Percentiles rank a stretch among this genome's conserved stretches.
These are phyloP conservation scores for Euphorbia peplus DNA, from an alignment of 345 rosid genomes.

Conservation along the genomic window DNA sequence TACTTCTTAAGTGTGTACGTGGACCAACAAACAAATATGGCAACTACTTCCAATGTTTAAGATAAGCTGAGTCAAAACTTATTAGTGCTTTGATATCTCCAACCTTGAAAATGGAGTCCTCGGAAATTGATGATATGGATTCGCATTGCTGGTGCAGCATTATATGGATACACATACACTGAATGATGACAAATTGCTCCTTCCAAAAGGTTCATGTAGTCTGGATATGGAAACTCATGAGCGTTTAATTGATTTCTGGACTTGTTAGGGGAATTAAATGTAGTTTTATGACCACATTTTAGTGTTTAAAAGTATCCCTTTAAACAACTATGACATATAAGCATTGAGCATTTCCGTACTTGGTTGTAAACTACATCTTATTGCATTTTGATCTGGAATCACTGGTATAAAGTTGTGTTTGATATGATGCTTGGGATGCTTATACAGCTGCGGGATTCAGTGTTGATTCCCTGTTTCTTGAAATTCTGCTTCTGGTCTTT, in stretches of 20 bases:
- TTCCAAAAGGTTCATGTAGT: not conserved
- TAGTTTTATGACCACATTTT: not conserved
- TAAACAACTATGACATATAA: not conserved
- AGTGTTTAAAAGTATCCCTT: not conserved
- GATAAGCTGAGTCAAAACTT: not conserved
- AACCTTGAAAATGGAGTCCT: not conserved
- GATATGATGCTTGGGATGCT: not conserved
- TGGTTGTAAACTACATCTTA: not conserved
- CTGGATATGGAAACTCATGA: not conserved
- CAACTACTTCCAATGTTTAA: not conserved
- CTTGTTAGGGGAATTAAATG: not conserved
- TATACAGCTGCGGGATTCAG: not conserved
- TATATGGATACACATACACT: not conserved
- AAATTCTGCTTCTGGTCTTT: not conserved
- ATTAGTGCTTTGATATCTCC: not conserved
- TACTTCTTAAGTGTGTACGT: not conserved
- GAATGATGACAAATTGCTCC: not conserved
- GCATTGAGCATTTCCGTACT: not conserved
- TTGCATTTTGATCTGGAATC: not conserved
- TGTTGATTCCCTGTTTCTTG: not conserved
- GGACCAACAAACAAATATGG: not conserved
- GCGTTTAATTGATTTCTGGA: not conserved
- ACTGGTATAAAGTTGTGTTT: not conserved
- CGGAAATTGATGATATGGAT: not conserved
- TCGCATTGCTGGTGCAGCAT: not conserved